Percentiles rank a stretch among this genome's conserved stretches.
Evolutionary conservation across 208 protist genomes (phyloP).

Genomic region (Leishmania tropica): DNA sequence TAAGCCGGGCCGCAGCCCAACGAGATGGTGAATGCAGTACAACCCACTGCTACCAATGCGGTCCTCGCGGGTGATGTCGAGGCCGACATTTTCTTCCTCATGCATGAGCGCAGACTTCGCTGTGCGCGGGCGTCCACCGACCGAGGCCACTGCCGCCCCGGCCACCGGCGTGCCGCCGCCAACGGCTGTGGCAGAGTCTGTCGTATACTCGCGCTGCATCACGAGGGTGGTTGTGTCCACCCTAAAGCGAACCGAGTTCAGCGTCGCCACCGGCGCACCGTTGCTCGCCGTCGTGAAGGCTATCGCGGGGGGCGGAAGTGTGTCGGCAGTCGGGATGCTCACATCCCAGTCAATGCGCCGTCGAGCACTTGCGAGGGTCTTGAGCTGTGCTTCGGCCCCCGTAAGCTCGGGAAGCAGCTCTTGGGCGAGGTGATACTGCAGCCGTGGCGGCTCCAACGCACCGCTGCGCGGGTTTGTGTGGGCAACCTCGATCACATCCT

Average conservation of each 20-base stretch:
- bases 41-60: conserved; percentile 36
- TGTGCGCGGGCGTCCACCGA: background rate
- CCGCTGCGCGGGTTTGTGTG: conserved; percentile 20
- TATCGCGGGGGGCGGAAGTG: conserved; percentile 55
- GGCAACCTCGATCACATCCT: conserved; percentile 42
- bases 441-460: conserved; percentile 21
- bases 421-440: conserved; percentile 30
- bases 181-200: conserved; percentile 5
- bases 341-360: conserved; percentile 62
- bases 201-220: conserved; percentile 25
- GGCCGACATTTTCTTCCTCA: conserved; percentile 27
- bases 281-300: conserved; percentile 44
- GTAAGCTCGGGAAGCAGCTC: conserved; percentile 56
- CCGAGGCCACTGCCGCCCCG: background rate
- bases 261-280: conserved; percentile 30
- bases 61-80: conserved; percentile 26
- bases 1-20: conserved; percentile 53
- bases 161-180: background rate
- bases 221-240: conserved; percentile 38
- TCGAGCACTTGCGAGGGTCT: conserved; percentile 44
- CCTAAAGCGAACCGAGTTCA: conserved; percentile 22
- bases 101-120: background rate
- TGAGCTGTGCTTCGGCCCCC: conserved; percentile 33
- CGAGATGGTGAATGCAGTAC: conserved; percentile 48
- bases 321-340: conserved; percentile 49